These are phyloP conservation scores for Verticillium zaregamsianum DNA, from an alignment of 2,329 filamentous ascomycete species.

Conservation along the genomic window DNA sequence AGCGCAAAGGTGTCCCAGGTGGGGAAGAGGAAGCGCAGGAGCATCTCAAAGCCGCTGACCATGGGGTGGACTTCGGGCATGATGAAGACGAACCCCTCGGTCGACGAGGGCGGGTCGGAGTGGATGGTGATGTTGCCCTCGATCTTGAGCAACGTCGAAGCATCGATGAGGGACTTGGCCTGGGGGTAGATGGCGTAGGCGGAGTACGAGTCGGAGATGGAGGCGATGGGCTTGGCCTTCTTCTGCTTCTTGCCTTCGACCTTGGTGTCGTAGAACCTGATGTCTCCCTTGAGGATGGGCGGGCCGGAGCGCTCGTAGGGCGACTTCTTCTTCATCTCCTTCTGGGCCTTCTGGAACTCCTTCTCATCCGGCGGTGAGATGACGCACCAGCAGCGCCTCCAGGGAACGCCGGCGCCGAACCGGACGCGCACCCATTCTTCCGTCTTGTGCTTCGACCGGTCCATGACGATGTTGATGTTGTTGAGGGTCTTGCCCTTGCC, in stretches of 20 bases:
- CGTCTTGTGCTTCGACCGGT: constrained; percentile 68
- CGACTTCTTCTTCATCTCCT: constrained; percentile 75
- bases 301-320: constrained; percentile 71
- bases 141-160: constrained; percentile 89
- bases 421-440: constrained; percentile 95
- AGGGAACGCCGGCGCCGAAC: constrained; percentile 93
- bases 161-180: constrained; percentile 87
- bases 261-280: constrained; percentile 89
- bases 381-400: constrained; percentile 96
- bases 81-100: constrained; percentile 94
- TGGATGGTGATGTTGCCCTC: constrained; percentile 90
- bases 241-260: constrained; percentile 79
- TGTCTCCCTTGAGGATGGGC: constrained; percentile 73
- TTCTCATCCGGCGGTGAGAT: constrained; percentile 92
- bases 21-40: constrained; percentile 88
- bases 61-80: constrained; percentile 96
- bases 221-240: constrained; percentile 84
- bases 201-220: constrained; percentile 84
- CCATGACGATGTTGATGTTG: constrained; percentile 86
- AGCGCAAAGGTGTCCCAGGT: constrained; percentile 89
- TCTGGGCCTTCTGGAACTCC: constrained; percentile 78
- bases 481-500: constrained; percentile 88
- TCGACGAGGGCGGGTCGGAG: constrained; percentile 68
- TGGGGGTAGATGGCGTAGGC: constrained; percentile 96
- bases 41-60: constrained; percentile 90